Percentiles rank a stretch among this genome's conserved stretches.
These are phyloP conservation scores for Rhodosporidiobolus sp. DNA, from an alignment of 768 basidiomycete species.

Conservation along the genomic window DNA sequence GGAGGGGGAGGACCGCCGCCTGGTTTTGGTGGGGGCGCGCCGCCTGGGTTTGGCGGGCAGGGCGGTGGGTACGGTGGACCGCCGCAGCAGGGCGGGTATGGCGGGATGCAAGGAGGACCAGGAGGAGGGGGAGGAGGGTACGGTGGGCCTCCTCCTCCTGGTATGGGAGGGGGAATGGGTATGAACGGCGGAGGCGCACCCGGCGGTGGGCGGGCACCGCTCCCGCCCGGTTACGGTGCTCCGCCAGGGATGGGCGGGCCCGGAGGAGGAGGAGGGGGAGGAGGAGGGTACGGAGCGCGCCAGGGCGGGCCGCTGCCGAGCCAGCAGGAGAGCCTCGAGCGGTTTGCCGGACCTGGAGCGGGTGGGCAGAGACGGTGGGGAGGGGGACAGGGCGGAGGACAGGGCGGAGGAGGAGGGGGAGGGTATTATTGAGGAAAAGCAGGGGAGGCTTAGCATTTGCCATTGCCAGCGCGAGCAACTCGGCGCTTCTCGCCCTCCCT, in stretches of 20 bases:
- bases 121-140: not conserved
- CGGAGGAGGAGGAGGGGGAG: not conserved
- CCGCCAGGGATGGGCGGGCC: not conserved
- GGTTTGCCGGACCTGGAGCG: constrained; percentile 21
- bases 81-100: not conserved
- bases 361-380: constrained; percentile 27
- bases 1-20: not conserved
- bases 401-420: not conserved
- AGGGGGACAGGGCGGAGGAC: constrained; percentile 9
- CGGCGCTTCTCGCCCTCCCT: not conserved
- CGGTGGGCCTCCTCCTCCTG: not conserved
- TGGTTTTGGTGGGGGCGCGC: not conserved
- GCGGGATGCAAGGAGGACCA: not conserved
- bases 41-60: constrained; percentile 56
- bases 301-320: constrained; percentile 52
- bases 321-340: constrained; percentile 57
- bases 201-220: constrained; percentile 1
- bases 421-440: not conserved
- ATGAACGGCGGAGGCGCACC: not conserved
- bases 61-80: constrained; percentile 45
- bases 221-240: not conserved
- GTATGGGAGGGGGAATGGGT: not conserved
- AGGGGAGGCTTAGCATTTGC: not conserved
- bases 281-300: constrained; percentile 47
- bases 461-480: no score